Evolutionary conservation across 2,329 filamentous ascomycete genomes (phyloP), one percentile per base, ranked within the genome.

Genomic region (Alternaria sp.): DNA sequence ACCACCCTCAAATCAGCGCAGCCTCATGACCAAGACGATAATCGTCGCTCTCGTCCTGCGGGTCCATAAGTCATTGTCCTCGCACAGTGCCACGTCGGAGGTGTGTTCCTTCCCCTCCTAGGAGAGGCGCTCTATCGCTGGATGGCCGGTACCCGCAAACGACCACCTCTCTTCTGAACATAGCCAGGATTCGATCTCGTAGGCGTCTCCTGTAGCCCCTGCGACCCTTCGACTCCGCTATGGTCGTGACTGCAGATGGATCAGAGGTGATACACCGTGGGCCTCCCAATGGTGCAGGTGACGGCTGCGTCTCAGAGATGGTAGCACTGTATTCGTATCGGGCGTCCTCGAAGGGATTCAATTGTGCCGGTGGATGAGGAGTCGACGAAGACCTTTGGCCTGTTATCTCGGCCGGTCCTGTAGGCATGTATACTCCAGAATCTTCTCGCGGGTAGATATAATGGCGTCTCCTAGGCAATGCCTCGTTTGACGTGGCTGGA

Each of bases 291-390:
- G 28, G 28, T 53, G 21, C 30, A 33, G 28, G 49, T 21, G 37
- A 37, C n/a, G 28, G 49, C 49, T 33, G 49, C 30, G 28, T 41
- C 5, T 53, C 30, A 21, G 30, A 14, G 18, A 23, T 3, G 30
- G 28, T 41, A 37, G 20, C 28, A 21, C 30, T 3, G 30, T 23
- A 15, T 15, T 14, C 53, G 14, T 55, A 55, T 44, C 9, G 37
- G 53, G 53, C 30, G 10, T 55, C 53, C 37, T 55, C 53, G 53
- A 55, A 55, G 20, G 53, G 53, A 30, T 54, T 47, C 7, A 28
- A 25, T 14, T 15, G 20, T 21, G 18, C 18, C 50, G 11, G 26
- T 11, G 18, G 28, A 14, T 28, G 50, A 54, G 33, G 6, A 25
- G 23, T 15, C 41, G 51, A 55, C 12, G 33, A 23, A 55, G 51